phyloP scores from a whole-genome alignment of 2,329 filamentous ascomycete genomes.

The Shiraia bambusicola region DNA sequence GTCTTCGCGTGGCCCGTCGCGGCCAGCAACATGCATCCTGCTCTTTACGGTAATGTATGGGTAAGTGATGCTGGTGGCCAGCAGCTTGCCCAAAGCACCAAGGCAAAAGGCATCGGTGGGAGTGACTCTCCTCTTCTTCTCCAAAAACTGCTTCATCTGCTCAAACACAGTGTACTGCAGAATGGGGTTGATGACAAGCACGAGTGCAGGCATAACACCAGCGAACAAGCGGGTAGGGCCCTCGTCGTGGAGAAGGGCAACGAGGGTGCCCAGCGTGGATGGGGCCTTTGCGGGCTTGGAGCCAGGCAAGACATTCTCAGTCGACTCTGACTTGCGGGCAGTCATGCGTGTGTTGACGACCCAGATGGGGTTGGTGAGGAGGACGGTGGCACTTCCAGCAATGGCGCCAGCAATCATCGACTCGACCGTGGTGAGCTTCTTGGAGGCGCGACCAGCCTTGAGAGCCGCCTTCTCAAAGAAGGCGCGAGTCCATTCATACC shows the following conservation, averaged over 20 bases:
- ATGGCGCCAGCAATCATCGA: constrained; percentile 94
- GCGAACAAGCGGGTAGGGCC: constrained; percentile 84
- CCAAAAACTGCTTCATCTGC: constrained; percentile 89
- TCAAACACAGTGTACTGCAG: constrained; percentile 98
- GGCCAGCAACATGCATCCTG: constrained; percentile 87
- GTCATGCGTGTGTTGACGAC: constrained; percentile 99
- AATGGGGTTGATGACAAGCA: constrained; percentile 97
- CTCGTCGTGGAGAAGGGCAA: constrained; percentile 79
- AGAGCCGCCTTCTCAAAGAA: constrained; percentile 79
- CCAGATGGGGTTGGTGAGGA: constrained; percentile 99
- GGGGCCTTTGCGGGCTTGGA: constrained; percentile 57
- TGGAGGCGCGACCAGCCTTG: constrained; percentile 70
- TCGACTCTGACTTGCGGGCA: constrained; percentile 68
- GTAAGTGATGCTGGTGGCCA: constrained; percentile 92
- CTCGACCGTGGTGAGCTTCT: constrained; percentile 87
- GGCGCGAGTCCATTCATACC: constrained; percentile 94
- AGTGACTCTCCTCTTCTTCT: constrained; percentile 75
- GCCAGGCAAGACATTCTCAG: constrained; percentile 43
- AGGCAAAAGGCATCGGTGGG: constrained; percentile 87
- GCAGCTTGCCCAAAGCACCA: constrained; percentile 89
- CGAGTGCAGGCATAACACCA: constrained; percentile 86
- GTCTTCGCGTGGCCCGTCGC: constrained; percentile 74
- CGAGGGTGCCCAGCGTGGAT: constrained; percentile 77
- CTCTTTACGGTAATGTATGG: constrained; percentile 99
- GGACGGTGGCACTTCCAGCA: constrained; percentile 88